phyloP scores from a whole-genome alignment of 2,329 filamentous ascomycete species.

The Aureobasidium sp. region DNA sequence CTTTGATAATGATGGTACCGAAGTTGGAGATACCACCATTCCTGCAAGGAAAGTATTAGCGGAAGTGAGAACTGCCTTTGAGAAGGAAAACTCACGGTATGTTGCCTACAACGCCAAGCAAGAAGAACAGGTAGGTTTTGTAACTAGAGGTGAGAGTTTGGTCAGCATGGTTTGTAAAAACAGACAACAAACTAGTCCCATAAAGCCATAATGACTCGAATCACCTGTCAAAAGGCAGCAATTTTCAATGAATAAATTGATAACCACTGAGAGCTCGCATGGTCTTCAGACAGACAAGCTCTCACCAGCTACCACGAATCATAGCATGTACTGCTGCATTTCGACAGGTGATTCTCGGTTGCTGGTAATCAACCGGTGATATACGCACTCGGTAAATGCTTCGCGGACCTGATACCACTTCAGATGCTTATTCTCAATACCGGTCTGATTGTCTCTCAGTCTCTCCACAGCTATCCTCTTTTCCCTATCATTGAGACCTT shows the following conservation, averaged over 20 bases:
- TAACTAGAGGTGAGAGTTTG: constrained; percentile 25
- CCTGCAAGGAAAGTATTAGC: background rate
- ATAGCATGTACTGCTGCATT: too few species aligned
- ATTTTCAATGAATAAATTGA: too few species aligned
- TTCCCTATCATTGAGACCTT: constrained; percentile 44
- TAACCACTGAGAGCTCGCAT: too few species aligned
- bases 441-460: constrained; percentile 50
- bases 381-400: constrained; percentile 41
- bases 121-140: constrained; percentile 51
- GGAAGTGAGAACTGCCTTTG: background rate
- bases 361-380: background rate
- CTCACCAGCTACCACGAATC: too few species aligned
- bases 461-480: constrained; percentile 47
- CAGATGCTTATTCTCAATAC: constrained; percentile 49
- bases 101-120: constrained; percentile 43
- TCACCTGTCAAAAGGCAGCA: too few species aligned
- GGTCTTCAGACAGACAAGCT: too few species aligned
- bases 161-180: background rate
- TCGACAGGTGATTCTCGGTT: too few species aligned
- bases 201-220: too few species aligned
- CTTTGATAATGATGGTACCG: constrained; percentile 44
- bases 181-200: too few species aligned
- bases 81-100: constrained; percentile 23
- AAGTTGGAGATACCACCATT: constrained; percentile 48
- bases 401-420: constrained; percentile 50